Conservation (phyloP, 148 eudicot species). For the Bassia scoparia region DNA sequence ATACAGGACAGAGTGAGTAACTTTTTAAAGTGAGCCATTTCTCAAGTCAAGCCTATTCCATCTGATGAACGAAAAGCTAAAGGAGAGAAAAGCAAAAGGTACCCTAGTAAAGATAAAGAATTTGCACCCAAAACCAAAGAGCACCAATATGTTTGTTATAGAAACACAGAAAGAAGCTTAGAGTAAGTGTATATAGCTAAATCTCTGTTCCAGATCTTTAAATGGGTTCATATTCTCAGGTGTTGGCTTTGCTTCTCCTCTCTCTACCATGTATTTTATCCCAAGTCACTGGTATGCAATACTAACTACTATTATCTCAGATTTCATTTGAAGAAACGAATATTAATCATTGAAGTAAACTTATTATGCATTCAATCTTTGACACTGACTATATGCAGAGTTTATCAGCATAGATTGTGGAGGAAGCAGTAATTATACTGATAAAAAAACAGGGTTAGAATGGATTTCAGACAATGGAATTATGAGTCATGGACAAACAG, state of each 20-base stretch:
- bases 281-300: conserved; percentile 69
- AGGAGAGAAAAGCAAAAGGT: conserved; percentile 24
- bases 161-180: conserved; percentile 22
- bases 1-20: not conserved
- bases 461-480: conserved; percentile 71
- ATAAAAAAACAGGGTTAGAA: conserved; percentile 45
- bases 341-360: not conserved
- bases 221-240: conserved; percentile 44
- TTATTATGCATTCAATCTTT: not conserved
- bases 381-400: conserved; percentile 45
- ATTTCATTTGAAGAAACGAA: not conserved
- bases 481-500: conserved; percentile 48
- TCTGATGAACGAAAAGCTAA: conserved; percentile 32
- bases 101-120: conserved; percentile 6
- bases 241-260: conserved; percentile 38
- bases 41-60: not conserved
- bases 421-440: conserved; percentile 66
- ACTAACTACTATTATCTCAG: conserved; percentile 1
- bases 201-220: conserved; percentile 29
- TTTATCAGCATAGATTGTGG: conserved; percentile 97
- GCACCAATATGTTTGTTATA: conserved; percentile 20
- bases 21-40: not conserved
- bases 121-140: conserved; percentile 21
- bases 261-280: conserved; percentile 34
- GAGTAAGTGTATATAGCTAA: conserved; percentile 5